Percentiles rank a stretch among this genome's conserved stretches.
Conservation (phyloP, 768 basidiomycete genomes). For the Kwoniella newhampshirensis region DNA sequence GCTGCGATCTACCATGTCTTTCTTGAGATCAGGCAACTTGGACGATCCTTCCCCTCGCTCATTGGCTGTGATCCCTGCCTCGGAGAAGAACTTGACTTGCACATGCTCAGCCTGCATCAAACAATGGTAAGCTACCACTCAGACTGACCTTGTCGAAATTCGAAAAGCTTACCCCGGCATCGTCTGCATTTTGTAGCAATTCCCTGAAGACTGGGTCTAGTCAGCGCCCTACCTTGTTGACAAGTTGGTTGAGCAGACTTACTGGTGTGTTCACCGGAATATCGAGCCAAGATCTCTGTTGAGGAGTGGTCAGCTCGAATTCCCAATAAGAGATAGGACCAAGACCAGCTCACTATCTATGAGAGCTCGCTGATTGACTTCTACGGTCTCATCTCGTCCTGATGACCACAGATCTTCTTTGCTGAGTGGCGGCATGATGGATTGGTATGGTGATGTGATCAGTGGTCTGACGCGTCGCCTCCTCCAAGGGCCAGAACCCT, state of each 20-base stretch:
- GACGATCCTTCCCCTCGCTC: conserved; percentile 33
- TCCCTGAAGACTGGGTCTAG: conserved; percentile 66
- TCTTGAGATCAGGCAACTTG: conserved; percentile 65
- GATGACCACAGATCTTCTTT: conserved; percentile 38
- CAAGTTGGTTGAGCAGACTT: conserved; percentile 14
- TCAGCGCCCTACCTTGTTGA: conserved; percentile 1
- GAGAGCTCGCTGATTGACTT: conserved; percentile 92
- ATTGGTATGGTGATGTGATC: not conserved
- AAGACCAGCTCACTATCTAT: conserved; percentile 68
- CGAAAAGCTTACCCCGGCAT: conserved; percentile 60
- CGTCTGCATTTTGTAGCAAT: conserved; percentile 92
- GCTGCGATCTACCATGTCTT: conserved; percentile 60
- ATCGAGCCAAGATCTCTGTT: conserved; percentile 75
- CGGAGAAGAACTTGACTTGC: conserved; percentile 49
- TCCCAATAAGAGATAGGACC: not conserved
- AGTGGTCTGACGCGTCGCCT: too few species aligned
- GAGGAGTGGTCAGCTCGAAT: not conserved
- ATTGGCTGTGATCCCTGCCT: conserved; percentile 29
- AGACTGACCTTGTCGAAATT: not conserved
- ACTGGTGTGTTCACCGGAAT: conserved; percentile 90
- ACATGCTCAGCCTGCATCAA: conserved; percentile 38
- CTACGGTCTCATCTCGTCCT: conserved; percentile 46
- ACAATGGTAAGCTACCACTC: not conserved
- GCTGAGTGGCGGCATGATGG: conserved; percentile 38
- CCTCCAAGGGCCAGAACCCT: too few species aligned